These are phyloP conservation scores for Paxillus rubicundulus DNA, from an alignment of 768 basidiomycete species.

Conservation along the genomic window DNA sequence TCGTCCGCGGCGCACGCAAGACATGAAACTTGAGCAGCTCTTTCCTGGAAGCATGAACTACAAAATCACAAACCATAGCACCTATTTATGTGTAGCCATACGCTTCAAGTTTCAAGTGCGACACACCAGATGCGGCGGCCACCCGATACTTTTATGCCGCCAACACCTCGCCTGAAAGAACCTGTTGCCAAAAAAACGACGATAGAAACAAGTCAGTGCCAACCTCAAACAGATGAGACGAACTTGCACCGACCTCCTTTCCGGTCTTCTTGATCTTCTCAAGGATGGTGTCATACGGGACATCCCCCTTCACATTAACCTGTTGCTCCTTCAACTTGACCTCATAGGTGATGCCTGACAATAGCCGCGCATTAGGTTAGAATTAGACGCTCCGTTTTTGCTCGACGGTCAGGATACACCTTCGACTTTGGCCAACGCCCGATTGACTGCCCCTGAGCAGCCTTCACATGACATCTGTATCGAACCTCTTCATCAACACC, in stretches of 20 bases:
- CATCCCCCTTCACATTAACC: conserved; percentile 63
- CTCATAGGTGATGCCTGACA: conserved; percentile 39
- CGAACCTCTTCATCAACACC: neutral
- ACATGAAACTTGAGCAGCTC: too few relatives aligned
- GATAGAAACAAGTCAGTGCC: too few relatives aligned
- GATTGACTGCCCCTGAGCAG: conserved; percentile 79
- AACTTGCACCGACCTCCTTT: conserved; percentile 60
- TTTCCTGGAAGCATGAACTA: too few relatives aligned
- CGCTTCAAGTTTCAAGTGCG: too few relatives aligned
- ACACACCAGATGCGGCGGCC: too few relatives aligned
- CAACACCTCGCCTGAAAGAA: conserved; percentile 43
- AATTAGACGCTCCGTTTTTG: neutral
- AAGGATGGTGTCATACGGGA: conserved; percentile 61
- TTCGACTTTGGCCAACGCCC: conserved; percentile 68
- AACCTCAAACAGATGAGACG: too few relatives aligned
- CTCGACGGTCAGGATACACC: conserved; percentile 13
- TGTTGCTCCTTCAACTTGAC: conserved; percentile 69
- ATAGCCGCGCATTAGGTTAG: neutral
- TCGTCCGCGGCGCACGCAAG: too few relatives aligned
- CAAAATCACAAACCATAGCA: too few relatives aligned
- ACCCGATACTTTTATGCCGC: too few relatives aligned
- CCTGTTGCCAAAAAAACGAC: conserved; percentile 20
- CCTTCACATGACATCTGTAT: conserved; percentile 77
- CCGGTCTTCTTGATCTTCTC: conserved; percentile 89
- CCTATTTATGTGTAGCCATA: too few relatives aligned